Conservation (phyloP, 305 asterid species). For the Fraxinus albicans region DNA sequence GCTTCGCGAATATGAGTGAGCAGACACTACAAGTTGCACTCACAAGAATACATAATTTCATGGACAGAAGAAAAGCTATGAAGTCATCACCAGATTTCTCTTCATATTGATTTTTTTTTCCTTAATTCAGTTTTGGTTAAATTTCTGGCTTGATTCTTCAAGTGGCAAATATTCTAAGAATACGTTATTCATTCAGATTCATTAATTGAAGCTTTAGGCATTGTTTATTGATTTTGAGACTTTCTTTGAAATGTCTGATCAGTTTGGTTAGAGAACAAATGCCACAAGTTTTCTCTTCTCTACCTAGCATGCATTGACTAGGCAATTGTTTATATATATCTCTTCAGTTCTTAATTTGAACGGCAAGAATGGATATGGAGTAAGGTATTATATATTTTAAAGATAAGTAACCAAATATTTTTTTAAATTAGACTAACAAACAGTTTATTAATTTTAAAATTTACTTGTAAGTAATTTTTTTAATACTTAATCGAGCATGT, state of each 20-base stretch:
- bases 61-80: not conserved
- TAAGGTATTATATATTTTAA: too few species aligned
- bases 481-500: not conserved
- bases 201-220: not conserved
- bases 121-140: not conserved
- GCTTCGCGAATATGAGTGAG: constrained; percentile 16
- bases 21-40: constrained; percentile 8
- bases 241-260: not conserved
- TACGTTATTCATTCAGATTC: not conserved
- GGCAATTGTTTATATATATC: not conserved
- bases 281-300: not conserved
- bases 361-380: not conserved
- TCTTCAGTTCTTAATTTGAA: not conserved
- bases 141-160: not conserved
- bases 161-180: not conserved
- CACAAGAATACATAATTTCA: constrained; percentile 7
- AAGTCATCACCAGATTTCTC: not conserved
- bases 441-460: too few species aligned
- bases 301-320: not conserved
- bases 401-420: too few species aligned
- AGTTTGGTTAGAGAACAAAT: not conserved
- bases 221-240: not conserved
- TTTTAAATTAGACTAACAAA: not conserved
- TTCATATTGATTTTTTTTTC: not conserved
- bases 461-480: not conserved